Evolutionary conservation across 139 green algal species (phyloP).

Genomic region (Ettlia oleoabundans): DNA sequence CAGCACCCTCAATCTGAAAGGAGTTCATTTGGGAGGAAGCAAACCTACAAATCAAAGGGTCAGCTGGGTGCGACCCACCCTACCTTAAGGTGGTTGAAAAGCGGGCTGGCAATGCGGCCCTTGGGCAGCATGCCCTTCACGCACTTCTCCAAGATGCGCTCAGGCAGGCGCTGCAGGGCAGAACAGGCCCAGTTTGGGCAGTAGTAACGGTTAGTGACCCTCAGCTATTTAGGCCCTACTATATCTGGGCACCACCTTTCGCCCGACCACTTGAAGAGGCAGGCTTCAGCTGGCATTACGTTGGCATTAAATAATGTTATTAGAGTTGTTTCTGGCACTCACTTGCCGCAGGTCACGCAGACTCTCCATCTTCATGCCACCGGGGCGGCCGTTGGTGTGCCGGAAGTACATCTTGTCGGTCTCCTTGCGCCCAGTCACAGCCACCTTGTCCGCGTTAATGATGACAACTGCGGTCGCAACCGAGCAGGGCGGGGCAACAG

Average conservation of each 20-base stretch:
- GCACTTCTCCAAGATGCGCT: constrained; percentile 97
- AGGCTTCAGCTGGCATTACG: no score
- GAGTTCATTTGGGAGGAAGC: no score
- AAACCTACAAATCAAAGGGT: no score
- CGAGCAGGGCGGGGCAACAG: not conserved
- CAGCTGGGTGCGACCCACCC: no score
- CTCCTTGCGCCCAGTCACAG: constrained; percentile 91
- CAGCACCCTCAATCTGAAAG: no score
- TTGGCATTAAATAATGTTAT: no score
- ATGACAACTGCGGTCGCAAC: constrained; percentile 79
- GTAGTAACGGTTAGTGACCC: no score
- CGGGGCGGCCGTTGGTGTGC: constrained; percentile 85
- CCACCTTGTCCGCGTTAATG: constrained; percentile 95
- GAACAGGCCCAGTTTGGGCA: no score
- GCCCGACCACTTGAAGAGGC: no score
- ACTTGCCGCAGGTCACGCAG: constrained; percentile 77
- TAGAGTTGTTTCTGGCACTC: no score
- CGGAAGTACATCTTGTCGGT: constrained; percentile 93
- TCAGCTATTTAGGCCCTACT: no score
- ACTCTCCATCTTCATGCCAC: constrained; percentile 75
- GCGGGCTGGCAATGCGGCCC: constrained; percentile 80
- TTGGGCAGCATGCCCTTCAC: constrained; percentile 99
- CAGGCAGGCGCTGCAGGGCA: constrained; percentile 85
- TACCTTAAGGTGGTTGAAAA: constrained; percentile 95
- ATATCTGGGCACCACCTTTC: no score